These are phyloP conservation scores for Magnaporthiopsis incrustans DNA, from an alignment of 2,329 filamentous ascomycete species.

Conservation along the genomic window DNA sequence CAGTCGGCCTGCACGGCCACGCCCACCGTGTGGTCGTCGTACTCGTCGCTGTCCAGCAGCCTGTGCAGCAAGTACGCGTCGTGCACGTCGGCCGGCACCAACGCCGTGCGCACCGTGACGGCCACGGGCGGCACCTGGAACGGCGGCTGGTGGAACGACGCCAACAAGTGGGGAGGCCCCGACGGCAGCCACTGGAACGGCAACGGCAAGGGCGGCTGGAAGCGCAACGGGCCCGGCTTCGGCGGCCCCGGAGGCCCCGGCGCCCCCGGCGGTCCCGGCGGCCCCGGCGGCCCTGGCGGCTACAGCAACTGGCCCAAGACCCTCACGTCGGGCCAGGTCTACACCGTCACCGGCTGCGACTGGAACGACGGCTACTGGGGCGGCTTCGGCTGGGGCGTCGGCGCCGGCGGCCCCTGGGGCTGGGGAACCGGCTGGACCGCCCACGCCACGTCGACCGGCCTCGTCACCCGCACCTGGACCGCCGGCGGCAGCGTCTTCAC, in stretches of 20 bases:
- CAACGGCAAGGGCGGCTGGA: constrained; percentile 16
- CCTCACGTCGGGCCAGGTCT: constrained; percentile 28
- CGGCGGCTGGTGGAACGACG: constrained; percentile 19
- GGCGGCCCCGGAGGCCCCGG: constrained; percentile 11
- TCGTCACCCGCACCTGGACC: constrained; percentile 24
- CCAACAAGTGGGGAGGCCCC: constrained; percentile 15
- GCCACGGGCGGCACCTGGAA: constrained; percentile 27
- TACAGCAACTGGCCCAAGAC: constrained; percentile 14
- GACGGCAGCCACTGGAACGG: constrained; percentile 14
- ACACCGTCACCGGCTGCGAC: constrained; percentile 33
- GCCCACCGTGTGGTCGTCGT: constrained; percentile 21
- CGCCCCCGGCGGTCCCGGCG: constrained; percentile 10
- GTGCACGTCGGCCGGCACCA: constrained; percentile 29
- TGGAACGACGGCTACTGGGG: constrained; percentile 29
- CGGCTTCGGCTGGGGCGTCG: constrained; percentile 31
- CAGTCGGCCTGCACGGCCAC: constrained; percentile 21
- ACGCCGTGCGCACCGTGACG: constrained; percentile 31
- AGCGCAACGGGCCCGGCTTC: constrained; percentile 6
- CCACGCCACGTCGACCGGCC: constrained; percentile 24
- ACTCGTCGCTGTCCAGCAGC: constrained; percentile 29
- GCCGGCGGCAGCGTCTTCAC: constrained; percentile 15
- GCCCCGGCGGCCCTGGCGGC: constrained; percentile 8
- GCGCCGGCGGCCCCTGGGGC: constrained; percentile 24
- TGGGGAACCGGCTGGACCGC: constrained; percentile 19
- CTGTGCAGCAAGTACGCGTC: constrained; percentile 31